These are phyloP conservation scores for Sugiyamaella paludigena DNA, from an alignment of 1,139 yeast species.

Conservation along the genomic window DNA sequence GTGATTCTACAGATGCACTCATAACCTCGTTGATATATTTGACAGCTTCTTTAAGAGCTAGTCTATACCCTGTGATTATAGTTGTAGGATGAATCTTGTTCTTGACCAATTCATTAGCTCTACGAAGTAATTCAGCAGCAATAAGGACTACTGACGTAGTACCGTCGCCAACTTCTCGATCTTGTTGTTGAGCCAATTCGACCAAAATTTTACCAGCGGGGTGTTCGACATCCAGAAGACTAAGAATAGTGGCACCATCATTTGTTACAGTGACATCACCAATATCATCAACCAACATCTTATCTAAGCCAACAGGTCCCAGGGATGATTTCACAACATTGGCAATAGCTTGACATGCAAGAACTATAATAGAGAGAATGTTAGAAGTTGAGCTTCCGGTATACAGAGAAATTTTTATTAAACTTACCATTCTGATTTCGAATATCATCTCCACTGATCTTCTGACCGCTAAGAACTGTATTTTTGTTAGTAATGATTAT, in stretches of 20 bases:
- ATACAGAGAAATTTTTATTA: no score
- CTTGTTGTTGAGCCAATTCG: slow-evolving; percentile 98
- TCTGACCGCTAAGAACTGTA: slow-evolving; percentile 85
- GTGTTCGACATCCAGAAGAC: slow-evolving; percentile 92
- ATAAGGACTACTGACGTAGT: slow-evolving; percentile 87
- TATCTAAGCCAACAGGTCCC: slow-evolving; percentile 98
- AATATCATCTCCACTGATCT: slow-evolving; percentile 92
- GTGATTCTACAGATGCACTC: slow-evolving; percentile 71
- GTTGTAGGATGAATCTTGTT: slow-evolving; percentile 97
- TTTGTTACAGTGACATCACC: slow-evolving; percentile 99
- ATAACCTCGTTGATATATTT: slow-evolving; percentile 84
- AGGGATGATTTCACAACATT: slow-evolving; percentile 95
- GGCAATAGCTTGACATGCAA: slow-evolving; percentile 95
- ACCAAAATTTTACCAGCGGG: slow-evolving; percentile 98
- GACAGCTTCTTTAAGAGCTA: slow-evolving; percentile 89
- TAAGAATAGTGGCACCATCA: slow-evolving; percentile 96
- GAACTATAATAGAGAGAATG: slow-evolving; percentile 44
- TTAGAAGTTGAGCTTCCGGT: background rate
- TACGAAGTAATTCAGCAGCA: slow-evolving; percentile 85
- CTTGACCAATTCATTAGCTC: slow-evolving; percentile 92
- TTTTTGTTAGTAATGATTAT: slow-evolving; percentile 16
- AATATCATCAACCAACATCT: slow-evolving; percentile 98
- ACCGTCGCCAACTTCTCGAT: slow-evolving; percentile 98
- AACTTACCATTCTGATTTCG: slow-evolving; percentile 77
- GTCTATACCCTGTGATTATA: slow-evolving; percentile 91